Conservation (phyloP, 2,329 filamentous ascomycete genomes). For the Scolecobasidium constrictum region DNA sequence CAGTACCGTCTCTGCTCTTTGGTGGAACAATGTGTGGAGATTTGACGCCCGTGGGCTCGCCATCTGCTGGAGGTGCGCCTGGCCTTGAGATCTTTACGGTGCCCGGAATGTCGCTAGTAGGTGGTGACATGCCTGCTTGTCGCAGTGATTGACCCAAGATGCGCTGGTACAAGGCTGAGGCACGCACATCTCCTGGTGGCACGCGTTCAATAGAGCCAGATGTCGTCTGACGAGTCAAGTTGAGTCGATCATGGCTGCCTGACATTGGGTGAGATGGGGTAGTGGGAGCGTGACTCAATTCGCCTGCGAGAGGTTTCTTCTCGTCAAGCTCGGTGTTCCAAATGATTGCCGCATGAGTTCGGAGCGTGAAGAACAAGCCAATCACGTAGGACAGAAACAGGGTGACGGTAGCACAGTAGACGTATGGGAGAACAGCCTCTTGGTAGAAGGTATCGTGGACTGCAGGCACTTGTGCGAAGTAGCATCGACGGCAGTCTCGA, state of each 20-base stretch:
- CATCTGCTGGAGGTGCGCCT: conserved; percentile 24
- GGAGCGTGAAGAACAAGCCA: conserved; percentile 86
- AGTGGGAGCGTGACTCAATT: conserved; percentile 21
- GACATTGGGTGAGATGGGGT: conserved; percentile 8
- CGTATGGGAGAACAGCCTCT: conserved; percentile 85
- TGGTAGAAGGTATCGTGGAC: conserved; percentile 81
- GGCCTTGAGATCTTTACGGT: conserved; percentile 23
- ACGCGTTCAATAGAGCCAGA: conserved; percentile 20
- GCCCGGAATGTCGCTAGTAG: conserved; percentile 33
- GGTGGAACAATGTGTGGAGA: conserved; percentile 63
- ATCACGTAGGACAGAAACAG: conserved; percentile 91
- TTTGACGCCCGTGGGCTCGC: conserved; percentile 9
- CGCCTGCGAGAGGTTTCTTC: conserved; percentile 31
- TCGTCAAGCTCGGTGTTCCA: conserved; percentile 69
- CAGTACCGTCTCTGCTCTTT: conserved; percentile 42
- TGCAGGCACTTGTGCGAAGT: conserved; percentile 79
- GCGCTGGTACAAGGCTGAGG: conserved; percentile 83
- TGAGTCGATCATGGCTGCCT: conserved; percentile 1
- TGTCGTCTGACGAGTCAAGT: conserved; percentile 9
- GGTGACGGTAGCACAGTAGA: conserved; percentile 73
- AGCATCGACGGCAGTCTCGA: conserved; percentile 82
- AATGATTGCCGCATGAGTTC: conserved; percentile 92
- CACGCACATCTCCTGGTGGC: conserved; percentile 73
- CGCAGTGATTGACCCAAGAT: conserved; percentile 85
- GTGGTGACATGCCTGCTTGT: conserved; percentile 59